Evolutionary conservation across 306 rosid species (phyloP), one percentile per base, ranked within the genome.

Genomic region (Fragaria ananassa): DNA sequence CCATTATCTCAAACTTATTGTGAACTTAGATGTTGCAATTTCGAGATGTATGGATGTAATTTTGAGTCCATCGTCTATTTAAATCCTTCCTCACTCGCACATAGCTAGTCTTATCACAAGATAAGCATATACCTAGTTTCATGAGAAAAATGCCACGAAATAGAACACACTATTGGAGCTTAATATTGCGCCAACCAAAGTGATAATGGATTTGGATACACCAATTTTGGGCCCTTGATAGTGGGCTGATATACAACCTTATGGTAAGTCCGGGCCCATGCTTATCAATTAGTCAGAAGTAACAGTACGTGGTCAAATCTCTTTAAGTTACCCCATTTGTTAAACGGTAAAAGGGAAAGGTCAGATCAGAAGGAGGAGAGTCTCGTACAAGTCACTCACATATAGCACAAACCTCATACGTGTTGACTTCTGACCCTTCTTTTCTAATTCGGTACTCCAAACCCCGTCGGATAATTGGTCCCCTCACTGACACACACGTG

Each of bases 401-500:
- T 4, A n/a, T 27, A 17, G 45, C 35, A 31, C n/a, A 53, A 53
- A 53, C 62, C 31, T 56, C 62, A 57, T 21, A 10, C 1, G 29
- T 56, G 39, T 72, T 72, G 76, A 72, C 67, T 19, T 53, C 17
- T 23, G 76, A 56, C 41, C 10, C 10, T 13, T 21, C 4, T 35
- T 53, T 6, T 3, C 18, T 23, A 37, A 35, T 71, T 31, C 11
- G 60, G 34, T 19, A 70, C 39, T 73, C 29, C 44, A 45, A 57
- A 25, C 46, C 53, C 68, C 77, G 77, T 73, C 19, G 18, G 56
- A 25, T 56, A 8, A 73, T 5, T 6, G 51, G 56, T 23, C 68
- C 56, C 42, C 42, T 11, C 19, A 39, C 42, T 56, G 77, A 42
- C 68, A 45, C 68, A 29, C 47, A 64, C 27, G 70, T 64, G 70